phyloP scores from a whole-genome alignment of 106 monocot genomes.

The Dioscorea zingiberensis region DNA sequence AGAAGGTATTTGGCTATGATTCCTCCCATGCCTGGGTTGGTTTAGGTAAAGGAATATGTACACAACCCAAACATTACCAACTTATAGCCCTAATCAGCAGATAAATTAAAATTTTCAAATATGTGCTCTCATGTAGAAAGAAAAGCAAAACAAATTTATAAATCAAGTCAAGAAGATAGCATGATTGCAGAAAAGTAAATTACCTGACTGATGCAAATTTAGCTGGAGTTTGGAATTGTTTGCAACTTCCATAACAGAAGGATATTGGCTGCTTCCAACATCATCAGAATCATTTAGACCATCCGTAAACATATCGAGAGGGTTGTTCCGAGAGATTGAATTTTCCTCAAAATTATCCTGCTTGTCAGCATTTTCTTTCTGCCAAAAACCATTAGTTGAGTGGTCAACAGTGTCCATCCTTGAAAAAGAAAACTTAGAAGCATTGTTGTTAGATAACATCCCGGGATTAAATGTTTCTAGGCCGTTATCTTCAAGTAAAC shows the following conservation, averaged over 20 bases:
- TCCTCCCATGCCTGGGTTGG: too few species aligned
- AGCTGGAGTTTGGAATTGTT: background rate
- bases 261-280: too few species aligned
- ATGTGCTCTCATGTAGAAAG: background rate
- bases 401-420: slow-evolving; percentile 2
- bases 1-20: too few species aligned
- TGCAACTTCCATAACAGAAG: background rate
- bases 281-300: too few species aligned
- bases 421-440: slow-evolving; percentile 1
- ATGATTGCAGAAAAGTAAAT: background rate
- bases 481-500: background rate
- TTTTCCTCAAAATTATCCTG: slow-evolving; percentile 1
- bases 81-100: background rate
- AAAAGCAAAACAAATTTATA: background rate
- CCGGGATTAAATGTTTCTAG: background rate
- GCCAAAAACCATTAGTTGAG: background rate
- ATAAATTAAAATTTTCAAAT: background rate
- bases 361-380: background rate
- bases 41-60: too few species aligned
- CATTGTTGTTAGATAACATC: slow-evolving; percentile 3
- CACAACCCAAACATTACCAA: background rate
- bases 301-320: too few species aligned
- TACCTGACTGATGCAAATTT: slow-evolving; percentile 20
- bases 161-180: background rate
- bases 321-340: background rate